These are phyloP conservation scores for Aspergillus sp. DNA, from an alignment of 2,329 filamentous ascomycete species.

Conservation along the genomic window DNA sequence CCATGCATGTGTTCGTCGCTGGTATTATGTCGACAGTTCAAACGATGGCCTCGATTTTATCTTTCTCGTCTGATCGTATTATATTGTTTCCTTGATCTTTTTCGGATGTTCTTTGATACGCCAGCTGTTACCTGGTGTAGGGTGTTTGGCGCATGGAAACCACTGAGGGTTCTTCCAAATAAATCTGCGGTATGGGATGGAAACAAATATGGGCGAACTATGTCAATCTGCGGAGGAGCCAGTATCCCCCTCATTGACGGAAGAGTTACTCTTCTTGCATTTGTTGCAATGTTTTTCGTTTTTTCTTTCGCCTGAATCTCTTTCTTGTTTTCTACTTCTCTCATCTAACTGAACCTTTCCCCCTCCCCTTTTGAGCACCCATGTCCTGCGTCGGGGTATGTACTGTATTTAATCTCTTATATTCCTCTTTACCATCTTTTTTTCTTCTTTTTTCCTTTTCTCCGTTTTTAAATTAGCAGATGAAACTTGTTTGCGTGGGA, in stretches of 20 bases:
- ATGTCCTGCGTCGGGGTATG: conserved; percentile 13
- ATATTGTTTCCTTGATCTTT: conserved; percentile 19
- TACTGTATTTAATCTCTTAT: conserved; percentile 34
- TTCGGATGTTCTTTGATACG: conserved; percentile 18
- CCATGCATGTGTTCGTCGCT: conserved; percentile 22
- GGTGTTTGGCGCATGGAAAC: conserved; percentile 27
- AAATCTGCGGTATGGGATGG: conserved; percentile 18
- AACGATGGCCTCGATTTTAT: conserved; percentile 6
- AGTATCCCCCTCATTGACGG: conserved; percentile 5
- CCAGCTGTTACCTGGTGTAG: conserved; percentile 23
- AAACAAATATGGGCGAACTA: conserved; percentile 15
- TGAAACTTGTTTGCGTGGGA: conserved; percentile 8
- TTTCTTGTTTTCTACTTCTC: conserved; percentile 11
- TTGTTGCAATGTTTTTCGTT: neutral
- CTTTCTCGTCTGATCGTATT: conserved; percentile 11
- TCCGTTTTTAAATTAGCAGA: conserved; percentile 10
- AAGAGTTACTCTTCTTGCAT: neutral
- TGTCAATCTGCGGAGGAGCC: conserved; percentile 6
- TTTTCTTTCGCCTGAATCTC: conserved; percentile 10
- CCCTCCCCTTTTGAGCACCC: conserved; percentile 16
- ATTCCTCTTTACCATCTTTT: conserved; percentile 9
- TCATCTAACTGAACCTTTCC: conserved; percentile 13
- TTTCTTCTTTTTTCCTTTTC: neutral
- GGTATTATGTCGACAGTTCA: conserved; percentile 14
- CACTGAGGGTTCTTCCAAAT: conserved; percentile 17